A percentile compares a stretch with the other conserved stretches of the same genome.
These are phyloP conservation scores for Wickerhamomyces strasburgensis DNA, from an alignment of 805 yeast species.

Conservation along the genomic window DNA sequence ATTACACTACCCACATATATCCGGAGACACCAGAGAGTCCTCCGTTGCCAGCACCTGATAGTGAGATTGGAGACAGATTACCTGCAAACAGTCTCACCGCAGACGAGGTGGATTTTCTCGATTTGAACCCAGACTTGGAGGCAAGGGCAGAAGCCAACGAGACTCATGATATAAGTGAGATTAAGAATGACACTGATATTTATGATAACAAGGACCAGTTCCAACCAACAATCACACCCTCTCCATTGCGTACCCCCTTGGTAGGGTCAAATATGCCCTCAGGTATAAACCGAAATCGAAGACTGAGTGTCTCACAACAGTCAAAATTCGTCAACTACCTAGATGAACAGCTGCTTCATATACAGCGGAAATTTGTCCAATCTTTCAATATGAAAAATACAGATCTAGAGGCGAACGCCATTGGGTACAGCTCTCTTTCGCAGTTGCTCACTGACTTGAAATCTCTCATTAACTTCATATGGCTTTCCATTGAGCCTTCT, in stretches of 20 bases:
- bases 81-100: conserved; percentile 9
- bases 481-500: conserved; percentile 51
- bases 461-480: conserved; percentile 48
- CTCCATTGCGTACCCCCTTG: conserved; percentile 5
- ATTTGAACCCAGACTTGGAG: conserved; percentile 22
- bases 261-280: no score
- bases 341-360: conserved; percentile 46
- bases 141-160: neutral
- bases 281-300: conserved; percentile 14
- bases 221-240: conserved; percentile 9
- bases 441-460: conserved; percentile 42
- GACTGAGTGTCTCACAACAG: conserved; percentile 46
- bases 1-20: no score
- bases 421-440: conserved; percentile 23
- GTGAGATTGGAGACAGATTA: conserved; percentile 11
- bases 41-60: conserved; percentile 21
- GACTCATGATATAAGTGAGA: no score
- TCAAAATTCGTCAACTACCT: conserved; percentile 49
- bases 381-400: conserved; percentile 32
- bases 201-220: conserved; percentile 14
- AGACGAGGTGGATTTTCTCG: conserved; percentile 20
- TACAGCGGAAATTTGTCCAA: conserved; percentile 51
- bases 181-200: neutral
- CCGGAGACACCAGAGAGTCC: conserved; percentile 23
- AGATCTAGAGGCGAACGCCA: conserved; percentile 26